Conservation (phyloP, 2,329 filamentous ascomycete species). For the Alternaria triticina region DNA sequence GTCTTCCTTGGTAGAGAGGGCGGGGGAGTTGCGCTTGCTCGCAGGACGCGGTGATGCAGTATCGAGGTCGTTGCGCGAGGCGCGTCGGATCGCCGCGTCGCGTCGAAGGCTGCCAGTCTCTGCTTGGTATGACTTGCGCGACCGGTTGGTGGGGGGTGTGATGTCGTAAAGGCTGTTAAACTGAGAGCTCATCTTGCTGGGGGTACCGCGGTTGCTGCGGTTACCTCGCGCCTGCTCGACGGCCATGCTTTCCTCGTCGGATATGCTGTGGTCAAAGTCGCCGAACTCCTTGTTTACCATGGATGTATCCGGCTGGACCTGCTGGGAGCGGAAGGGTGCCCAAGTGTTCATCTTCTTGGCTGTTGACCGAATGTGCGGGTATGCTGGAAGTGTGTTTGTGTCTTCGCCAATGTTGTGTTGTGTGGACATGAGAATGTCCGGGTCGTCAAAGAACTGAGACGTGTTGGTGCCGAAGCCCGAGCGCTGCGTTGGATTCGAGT, state of each 20-base stretch:
- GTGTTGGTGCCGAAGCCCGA: conserved; percentile 37
- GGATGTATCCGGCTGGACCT: conserved; percentile 43
- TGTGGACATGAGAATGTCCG: conserved; percentile 49
- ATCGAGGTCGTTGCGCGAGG: conserved; percentile 51
- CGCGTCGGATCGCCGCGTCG: conserved; percentile 55
- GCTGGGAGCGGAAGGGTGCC: conserved; percentile 45
- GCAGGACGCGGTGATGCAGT: conserved; percentile 48
- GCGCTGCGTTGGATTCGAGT: conserved; percentile 46
- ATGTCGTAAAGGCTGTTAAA: conserved; percentile 58
- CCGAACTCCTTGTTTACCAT: conserved; percentile 49
- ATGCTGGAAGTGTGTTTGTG: conserved; percentile 41
- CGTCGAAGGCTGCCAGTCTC: conserved; percentile 50
- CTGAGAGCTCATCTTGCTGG: conserved; percentile 57
- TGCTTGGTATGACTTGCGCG: conserved; percentile 42
- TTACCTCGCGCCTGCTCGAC: conserved; percentile 63
- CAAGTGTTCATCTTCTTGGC: conserved; percentile 49
- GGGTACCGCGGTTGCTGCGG: conserved; percentile 46
- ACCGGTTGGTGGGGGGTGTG: conserved; percentile 50
- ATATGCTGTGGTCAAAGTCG: conserved; percentile 51
- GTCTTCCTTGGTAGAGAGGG: conserved; percentile 40
- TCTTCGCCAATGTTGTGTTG: conserved; percentile 46
- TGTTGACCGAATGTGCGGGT: conserved; percentile 45
- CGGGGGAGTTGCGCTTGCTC: conserved; percentile 44
- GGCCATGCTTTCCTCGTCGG: conserved; percentile 57
- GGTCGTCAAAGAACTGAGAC: conserved; percentile 41